These are phyloP conservation scores for Ilyonectria robusta DNA, from an alignment of 2,329 filamentous ascomycete species.

Conservation along the genomic window DNA sequence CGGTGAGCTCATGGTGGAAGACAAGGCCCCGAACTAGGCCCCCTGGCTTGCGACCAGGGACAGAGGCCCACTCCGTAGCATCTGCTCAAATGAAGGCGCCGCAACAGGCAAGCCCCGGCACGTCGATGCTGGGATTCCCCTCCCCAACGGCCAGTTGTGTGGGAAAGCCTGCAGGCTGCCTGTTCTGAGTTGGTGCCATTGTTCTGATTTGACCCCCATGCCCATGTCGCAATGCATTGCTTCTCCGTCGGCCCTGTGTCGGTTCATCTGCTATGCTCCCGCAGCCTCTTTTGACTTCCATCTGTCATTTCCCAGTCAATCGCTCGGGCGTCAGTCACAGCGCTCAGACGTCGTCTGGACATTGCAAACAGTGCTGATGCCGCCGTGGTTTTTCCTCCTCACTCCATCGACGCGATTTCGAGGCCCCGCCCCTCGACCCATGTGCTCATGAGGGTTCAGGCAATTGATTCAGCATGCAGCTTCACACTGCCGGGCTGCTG, in stretches of 20 bases:
- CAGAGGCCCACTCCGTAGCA: constrained; percentile 18
- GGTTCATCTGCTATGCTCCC: constrained; percentile 16
- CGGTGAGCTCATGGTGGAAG: constrained; percentile 23
- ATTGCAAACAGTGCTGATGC: constrained; percentile 3
- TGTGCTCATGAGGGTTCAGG: constrained; percentile 12
- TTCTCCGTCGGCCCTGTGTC: constrained; percentile 12
- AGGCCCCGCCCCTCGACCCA: background rate
- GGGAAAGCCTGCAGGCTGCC: background rate
- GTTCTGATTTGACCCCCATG: background rate
- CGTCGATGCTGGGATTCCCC: constrained; percentile 3
- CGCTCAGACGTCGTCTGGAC: constrained; percentile 17
- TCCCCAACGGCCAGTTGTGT: background rate
- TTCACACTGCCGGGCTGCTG: constrained; percentile 38
- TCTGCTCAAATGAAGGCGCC: constrained; percentile 17
- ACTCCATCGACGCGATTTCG: constrained; percentile 2
- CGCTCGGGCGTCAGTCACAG: constrained; percentile 3
- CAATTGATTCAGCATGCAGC: constrained; percentile 36
- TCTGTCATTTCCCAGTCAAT: constrained; percentile 13
- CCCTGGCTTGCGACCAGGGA: constrained; percentile 8
- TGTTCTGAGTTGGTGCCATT: background rate
- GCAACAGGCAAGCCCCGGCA: constrained; percentile 20
- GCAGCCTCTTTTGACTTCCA: constrained; percentile 10
- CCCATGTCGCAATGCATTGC: constrained; percentile 5
- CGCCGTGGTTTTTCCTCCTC: background rate
- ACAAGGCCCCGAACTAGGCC: background rate